Conservation (phyloP, 805 yeast genomes). For the Hanseniaspora guilliermondii region DNA sequence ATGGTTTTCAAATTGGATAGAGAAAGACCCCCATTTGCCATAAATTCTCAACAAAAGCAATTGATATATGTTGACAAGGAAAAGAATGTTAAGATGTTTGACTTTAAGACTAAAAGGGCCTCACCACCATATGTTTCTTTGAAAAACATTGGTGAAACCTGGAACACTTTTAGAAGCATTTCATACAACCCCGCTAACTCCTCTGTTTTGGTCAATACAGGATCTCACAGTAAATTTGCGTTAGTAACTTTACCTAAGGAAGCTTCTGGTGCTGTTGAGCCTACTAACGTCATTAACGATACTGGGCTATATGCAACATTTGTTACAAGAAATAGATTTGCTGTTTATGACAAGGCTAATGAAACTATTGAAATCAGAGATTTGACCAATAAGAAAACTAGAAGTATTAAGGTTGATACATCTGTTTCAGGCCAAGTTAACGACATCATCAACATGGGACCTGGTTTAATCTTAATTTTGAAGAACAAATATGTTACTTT, state of each 20-base stretch:
- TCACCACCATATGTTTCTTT: conserved; percentile 72
- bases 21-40: conserved; percentile 59
- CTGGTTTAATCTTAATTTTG: conserved; percentile 70
- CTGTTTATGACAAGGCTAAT: conserved; percentile 53
- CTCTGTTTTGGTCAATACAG: conserved; percentile 70
- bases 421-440: conserved; percentile 35
- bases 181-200: conserved; percentile 90
- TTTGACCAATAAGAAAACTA: conserved; percentile 68
- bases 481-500: conserved; percentile 61
- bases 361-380: conserved; percentile 73
- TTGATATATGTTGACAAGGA: conserved; percentile 68
- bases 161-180: conserved; percentile 73
- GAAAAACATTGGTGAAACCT: conserved; percentile 70
- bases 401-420: conserved; percentile 54
- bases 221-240: conserved; percentile 58
- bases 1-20: conserved; percentile 96
- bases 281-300: conserved; percentile 67
- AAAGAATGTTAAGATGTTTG: conserved; percentile 73
- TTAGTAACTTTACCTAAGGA: conserved; percentile 71
- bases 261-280: conserved; percentile 87
- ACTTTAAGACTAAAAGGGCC: conserved; percentile 48
- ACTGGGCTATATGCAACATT: conserved; percentile 77
- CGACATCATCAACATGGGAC: conserved; percentile 66
- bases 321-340: conserved; percentile 90
- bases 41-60: conserved; percentile 60